A percentile compares a stretch with the other conserved stretches of the same genome.
Conservation (phyloP, 179 eudicot species). For the Gypsophila paniculata region DNA sequence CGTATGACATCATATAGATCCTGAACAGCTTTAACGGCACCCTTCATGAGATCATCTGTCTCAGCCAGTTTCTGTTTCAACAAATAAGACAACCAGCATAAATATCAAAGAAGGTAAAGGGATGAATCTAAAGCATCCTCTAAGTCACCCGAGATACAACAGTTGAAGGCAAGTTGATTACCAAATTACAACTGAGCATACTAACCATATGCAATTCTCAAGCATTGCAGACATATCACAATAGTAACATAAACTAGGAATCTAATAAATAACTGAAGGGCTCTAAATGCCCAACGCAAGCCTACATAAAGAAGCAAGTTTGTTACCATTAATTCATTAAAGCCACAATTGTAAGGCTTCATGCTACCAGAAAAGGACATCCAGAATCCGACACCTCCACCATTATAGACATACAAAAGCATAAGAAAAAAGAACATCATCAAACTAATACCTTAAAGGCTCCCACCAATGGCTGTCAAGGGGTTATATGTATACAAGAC, state of each 20-base stretch:
- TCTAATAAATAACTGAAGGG: no score
- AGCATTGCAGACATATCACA: conserved; percentile 10
- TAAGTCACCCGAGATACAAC: background rate
- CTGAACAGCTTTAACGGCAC: conserved; percentile 92
- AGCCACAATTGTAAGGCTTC: no score
- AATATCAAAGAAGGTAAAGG: conserved; percentile 12
- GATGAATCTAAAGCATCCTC: background rate
- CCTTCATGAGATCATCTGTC: conserved; percentile 63
- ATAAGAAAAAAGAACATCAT: no score
- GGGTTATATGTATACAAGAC: no score
- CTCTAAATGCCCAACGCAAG: no score
- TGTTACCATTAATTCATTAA: no score
- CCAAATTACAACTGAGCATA: no score
- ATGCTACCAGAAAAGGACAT: no score
- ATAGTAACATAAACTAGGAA: no score
- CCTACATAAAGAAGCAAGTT: no score
- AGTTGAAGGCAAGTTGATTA: background rate
- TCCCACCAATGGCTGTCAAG: background rate
- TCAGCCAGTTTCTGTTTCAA: conserved; percentile 63
- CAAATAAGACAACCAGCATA: conserved; percentile 7
- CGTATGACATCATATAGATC: conserved; percentile 92
- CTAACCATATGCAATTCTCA: background rate
- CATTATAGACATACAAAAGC: background rate
- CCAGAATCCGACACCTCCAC: no score
- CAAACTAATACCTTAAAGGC: background rate